Evolutionary conservation across 345 rosid genomes (phyloP), one percentile per base, ranked within the genome.

Genomic region (Rhizophora apiculata): DNA sequence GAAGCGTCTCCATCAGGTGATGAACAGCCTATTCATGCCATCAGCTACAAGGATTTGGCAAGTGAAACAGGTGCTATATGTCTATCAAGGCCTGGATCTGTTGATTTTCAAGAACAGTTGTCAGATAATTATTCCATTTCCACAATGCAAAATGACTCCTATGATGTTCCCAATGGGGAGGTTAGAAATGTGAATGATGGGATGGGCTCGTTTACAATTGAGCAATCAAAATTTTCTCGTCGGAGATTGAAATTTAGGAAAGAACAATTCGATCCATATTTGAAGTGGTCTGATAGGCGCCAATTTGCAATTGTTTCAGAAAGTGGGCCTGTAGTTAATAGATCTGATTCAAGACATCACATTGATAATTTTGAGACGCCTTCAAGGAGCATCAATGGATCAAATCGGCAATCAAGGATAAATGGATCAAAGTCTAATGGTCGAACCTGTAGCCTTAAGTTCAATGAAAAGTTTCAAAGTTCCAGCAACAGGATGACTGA

Each of bases 241-340:
- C 84, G 82, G 69, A 86, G 83, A 75, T 72, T 77, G 73, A 92
- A 78, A 74, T 74, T 72, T 72, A 75, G 75, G 71, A 90, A 86
- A 84, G 89, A 86, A 62, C 87, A 77, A 60, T 72, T 76, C 61
- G 88, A 87, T 80, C 67, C 78, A 32, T 73, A 85, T 63, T 36
- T 80, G 65, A 84, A 85, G 78, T 85, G 96, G 93, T 74, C 87
- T 68, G 93, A 87, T 67, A 80, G 84, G 64, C 84, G 77, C 15
- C 79, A 85, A 58, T 77, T 75, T 69, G 65, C 85, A 48, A 72
- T 65, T 68, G 77, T 74, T 76, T 80, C 88, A 8, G 94, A 84
- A 77, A 82, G 75, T 76, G 73, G 82, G 77, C 68, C 82, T 62
- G 48, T 6, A 60, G 81, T 66, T 62, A 78, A 71, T 78, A 85